Evolutionary conservation across 805 yeast genomes (phyloP), one percentile per base, ranked within the genome.

Genomic region (Saturnispora sekii): DNA sequence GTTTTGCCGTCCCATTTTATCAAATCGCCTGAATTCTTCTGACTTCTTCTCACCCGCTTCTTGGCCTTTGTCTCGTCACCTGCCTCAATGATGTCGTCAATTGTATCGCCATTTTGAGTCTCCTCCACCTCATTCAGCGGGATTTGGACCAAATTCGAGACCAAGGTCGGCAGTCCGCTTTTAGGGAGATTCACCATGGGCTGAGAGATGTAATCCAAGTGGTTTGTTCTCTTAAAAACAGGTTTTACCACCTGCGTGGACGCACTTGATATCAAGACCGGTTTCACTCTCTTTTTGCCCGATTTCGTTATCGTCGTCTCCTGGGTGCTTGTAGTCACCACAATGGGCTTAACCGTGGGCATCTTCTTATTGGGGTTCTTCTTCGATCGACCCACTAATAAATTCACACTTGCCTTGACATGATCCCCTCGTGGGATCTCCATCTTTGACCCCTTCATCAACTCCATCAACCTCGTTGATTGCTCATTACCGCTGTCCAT

Each of bases 221-320:
- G 36, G 10, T 43, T 38, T 5, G 30, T 17, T 12, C n/a, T 30
- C 12, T 17, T 29, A 17, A 10, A 11, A 26, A 28, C 10, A n/a
- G 41, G 39, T 21, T 40, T 40, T 3, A 15, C 31, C 2, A 44
- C 10, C 43, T 35, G 7, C 31, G 47, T 12, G 29, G 70, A 58
- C 1, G 74, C 55, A 1, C 68, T 58, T 1, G 89, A 76, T 3
- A 83, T 70, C 11, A 83, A 60, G 17, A 79, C 68, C 5, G 93
- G 94, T 1, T 84, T 74, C 2, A 84, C 87, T 52, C 93, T 64
- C 53, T 83, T 84, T 55, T 77, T 78, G 4, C 93, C 93, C 33
- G 81, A 80, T 53, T 84, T 83, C 1, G 89, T 76, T 5, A 84
- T 71, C 2, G 84, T 73, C 1, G 80, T 72, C 45, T 72, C 63